Evolutionary conservation across 441 rosid genomes (phyloP).

Genomic region (Euphorbia celastroides): DNA sequence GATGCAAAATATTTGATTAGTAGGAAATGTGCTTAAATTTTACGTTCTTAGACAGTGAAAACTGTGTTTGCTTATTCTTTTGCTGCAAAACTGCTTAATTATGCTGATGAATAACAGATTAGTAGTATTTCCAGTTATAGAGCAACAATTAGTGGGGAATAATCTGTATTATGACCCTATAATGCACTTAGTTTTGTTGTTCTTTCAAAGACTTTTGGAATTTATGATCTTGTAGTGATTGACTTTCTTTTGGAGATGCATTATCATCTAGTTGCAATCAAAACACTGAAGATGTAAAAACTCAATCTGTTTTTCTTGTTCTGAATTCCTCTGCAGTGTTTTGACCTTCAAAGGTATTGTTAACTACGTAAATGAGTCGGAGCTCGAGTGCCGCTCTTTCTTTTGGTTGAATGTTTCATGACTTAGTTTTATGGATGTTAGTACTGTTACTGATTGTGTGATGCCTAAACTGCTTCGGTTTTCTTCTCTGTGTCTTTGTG

Average conservation of each 20-base stretch:
- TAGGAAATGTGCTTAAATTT: neutral
- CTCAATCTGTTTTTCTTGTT: neutral
- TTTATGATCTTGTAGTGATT: neutral
- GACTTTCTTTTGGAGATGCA: neutral
- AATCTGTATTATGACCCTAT: neutral
- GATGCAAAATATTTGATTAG: neutral
- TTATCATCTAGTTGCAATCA: neutral
- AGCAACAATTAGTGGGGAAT: neutral
- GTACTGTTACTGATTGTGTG: neutral
- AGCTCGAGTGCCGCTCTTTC: neutral
- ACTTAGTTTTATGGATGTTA: neutral
- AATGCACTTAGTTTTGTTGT: neutral
- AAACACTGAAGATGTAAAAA: neutral
- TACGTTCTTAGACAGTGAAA: neutral
- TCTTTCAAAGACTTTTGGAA: neutral
- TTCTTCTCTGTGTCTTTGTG: neutral
- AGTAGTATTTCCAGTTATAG: neutral
- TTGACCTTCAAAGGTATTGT: neutral
- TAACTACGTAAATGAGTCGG: neutral
- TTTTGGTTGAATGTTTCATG: neutral
- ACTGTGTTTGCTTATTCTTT: neutral
- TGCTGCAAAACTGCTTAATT: neutral
- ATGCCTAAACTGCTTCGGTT: neutral
- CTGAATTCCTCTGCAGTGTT: neutral
- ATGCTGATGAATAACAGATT: neutral